Conservation (phyloP, 2,329 filamentous ascomycete species). For the Pestalotiopsis sp. region DNA sequence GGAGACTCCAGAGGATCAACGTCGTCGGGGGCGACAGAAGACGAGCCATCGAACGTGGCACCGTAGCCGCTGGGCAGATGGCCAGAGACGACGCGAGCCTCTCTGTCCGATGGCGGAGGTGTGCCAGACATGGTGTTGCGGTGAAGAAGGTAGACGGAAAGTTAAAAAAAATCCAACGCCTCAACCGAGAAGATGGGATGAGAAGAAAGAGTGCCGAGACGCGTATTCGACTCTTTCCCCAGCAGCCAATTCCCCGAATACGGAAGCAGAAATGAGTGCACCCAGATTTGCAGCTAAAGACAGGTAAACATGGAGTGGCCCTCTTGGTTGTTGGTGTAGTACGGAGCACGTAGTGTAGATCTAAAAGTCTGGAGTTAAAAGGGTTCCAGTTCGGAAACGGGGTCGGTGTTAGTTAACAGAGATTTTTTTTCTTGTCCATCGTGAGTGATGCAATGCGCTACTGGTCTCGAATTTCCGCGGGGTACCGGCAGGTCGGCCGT, state of each 20-base stretch:
- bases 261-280: not conserved
- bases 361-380: not conserved
- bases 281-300: not conserved
- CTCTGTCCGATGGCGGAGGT: constrained; percentile 17
- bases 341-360: not conserved
- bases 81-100: constrained; percentile 39
- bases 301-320: not conserved
- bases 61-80: constrained; percentile 44
- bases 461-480: not conserved
- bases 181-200: not conserved
- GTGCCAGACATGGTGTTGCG: constrained; percentile 11
- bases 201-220: not conserved
- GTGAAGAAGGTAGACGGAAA: not conserved
- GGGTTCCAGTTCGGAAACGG: not conserved
- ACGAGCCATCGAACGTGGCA: constrained; percentile 41
- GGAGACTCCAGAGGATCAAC: constrained; percentile 26
- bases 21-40: constrained; percentile 16
- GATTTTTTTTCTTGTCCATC: not conserved
- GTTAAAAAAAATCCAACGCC: too few relatives aligned
- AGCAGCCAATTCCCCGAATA: not conserved
- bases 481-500: not conserved
- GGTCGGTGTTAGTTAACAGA: not conserved
- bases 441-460: not conserved
- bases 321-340: not conserved
- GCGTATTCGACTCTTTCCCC: not conserved